Evolutionary conservation across 1,284 basidiomycete genomes (phyloP).

Genomic region (Acaromyces ingoldii): DNA sequence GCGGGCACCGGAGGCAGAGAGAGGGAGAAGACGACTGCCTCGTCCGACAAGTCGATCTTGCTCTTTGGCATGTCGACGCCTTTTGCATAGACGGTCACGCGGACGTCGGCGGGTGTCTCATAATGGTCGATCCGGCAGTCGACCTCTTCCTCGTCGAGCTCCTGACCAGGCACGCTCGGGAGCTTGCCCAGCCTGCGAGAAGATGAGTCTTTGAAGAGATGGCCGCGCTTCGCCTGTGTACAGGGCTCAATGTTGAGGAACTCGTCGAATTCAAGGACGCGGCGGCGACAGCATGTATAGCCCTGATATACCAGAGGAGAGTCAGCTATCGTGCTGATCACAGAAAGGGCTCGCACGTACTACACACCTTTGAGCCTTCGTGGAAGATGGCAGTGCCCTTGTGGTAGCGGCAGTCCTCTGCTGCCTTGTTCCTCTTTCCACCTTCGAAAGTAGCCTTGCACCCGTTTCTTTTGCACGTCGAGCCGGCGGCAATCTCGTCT

Average conservation of each 20-base stretch:
- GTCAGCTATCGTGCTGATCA: too few relatives aligned
- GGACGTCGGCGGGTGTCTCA: slow-evolving; percentile 45
- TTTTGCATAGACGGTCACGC: slow-evolving; percentile 46
- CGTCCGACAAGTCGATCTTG: slow-evolving; percentile 29
- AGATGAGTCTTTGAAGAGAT: slow-evolving; percentile 26
- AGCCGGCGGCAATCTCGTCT: slow-evolving; percentile 16
- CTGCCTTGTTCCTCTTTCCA: slow-evolving; percentile 16
- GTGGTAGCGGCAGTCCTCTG: slow-evolving; percentile 42
- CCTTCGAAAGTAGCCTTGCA: slow-evolving; percentile 24
- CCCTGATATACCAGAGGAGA: too few relatives aligned
- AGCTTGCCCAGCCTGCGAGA: neutral
- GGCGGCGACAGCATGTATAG: slow-evolving; percentile 47
- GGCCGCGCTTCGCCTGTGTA: slow-evolving; percentile 32
- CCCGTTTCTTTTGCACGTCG: slow-evolving; percentile 31
- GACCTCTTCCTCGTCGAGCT: slow-evolving; percentile 18
- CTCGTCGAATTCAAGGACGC: slow-evolving; percentile 48
- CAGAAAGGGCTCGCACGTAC: neutral
- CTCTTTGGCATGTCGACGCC: slow-evolving; percentile 28
- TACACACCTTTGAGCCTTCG: slow-evolving; percentile 42
- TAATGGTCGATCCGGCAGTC: slow-evolving; percentile 48
- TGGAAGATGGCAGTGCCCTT: slow-evolving; percentile 47
- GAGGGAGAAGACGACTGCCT: slow-evolving; percentile 34
- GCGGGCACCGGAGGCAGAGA: slow-evolving; percentile 21
- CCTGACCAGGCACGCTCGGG: neutral
- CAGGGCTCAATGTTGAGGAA: slow-evolving; percentile 48